These are phyloP conservation scores for Malassezia globosa DNA, from an alignment of 1,284 basidiomycete species.

Conservation along the genomic window DNA sequence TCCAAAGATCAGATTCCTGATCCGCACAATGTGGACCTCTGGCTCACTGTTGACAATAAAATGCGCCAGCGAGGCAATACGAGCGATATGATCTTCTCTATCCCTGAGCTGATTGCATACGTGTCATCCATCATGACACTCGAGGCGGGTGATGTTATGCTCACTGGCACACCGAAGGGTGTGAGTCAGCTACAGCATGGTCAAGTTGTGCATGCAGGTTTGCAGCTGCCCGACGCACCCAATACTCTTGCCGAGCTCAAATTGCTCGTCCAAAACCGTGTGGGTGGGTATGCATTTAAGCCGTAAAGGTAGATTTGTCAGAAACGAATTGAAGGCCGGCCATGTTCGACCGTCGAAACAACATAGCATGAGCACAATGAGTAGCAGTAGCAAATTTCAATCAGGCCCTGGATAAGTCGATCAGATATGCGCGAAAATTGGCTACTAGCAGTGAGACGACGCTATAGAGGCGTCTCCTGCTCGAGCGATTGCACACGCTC, in stretches of 20 bases:
- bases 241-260: slow-evolving; percentile 8
- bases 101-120: slow-evolving; percentile 80
- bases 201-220: slow-evolving; percentile 65
- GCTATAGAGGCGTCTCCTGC: no score
- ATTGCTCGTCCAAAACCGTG: slow-evolving; percentile 7
- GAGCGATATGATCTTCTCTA: slow-evolving; percentile 80
- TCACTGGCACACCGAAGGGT: slow-evolving; percentile 67
- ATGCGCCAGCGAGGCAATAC: slow-evolving; percentile 76
- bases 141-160: slow-evolving; percentile 56
- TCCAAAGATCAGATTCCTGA: slow-evolving; percentile 62
- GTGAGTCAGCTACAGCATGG: slow-evolving; percentile 69
- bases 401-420: no score
- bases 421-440: no score
- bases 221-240: slow-evolving; percentile 48
- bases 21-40: slow-evolving; percentile 63
- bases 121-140: slow-evolving; percentile 90
- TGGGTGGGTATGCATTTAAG: slow-evolving; percentile 3
- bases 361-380: no score
- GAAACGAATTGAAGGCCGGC: no score
- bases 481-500: slow-evolving; percentile 11
- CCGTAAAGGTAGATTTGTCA: no score
- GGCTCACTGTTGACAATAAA: slow-evolving; percentile 71
- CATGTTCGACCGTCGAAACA: no score
- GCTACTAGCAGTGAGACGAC: no score
- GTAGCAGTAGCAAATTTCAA: no score